These are phyloP conservation scores for Euphorbia pulcherrima DNA, from an alignment of 345 rosid genomes.

Conservation along the genomic window DNA sequence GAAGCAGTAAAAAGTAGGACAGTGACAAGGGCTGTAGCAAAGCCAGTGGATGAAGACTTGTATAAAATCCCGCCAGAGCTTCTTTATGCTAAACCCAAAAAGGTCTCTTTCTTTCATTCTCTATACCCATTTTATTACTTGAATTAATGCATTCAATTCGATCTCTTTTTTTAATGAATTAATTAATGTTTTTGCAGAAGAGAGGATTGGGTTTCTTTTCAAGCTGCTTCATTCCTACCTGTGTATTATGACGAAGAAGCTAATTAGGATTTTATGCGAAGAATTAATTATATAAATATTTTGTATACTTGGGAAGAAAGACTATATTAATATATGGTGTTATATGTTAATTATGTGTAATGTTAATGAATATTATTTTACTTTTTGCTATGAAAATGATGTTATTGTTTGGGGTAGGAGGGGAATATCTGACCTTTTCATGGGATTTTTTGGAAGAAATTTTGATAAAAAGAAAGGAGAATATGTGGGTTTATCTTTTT, in stretches of 20 bases:
- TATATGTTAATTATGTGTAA: too few relatives aligned
- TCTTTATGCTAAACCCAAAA: slow-evolving; percentile 54
- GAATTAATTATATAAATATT: too few relatives aligned
- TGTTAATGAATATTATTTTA: too few relatives aligned
- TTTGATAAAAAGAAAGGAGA: not conserved
- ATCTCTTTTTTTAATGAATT: too few relatives aligned
- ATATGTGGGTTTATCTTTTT: too few relatives aligned
- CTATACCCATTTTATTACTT: not conserved
- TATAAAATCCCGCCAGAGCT: slow-evolving; percentile 78
- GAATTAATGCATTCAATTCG: not conserved
- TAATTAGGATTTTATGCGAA: too few relatives aligned
- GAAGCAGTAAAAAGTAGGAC: slow-evolving; percentile 17
- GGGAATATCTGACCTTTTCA: not conserved
- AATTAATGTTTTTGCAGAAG: slow-evolving; percentile 45
- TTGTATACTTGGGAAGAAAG: too few relatives aligned
- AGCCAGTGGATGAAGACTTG: slow-evolving; percentile 87
- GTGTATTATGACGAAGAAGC: slow-evolving; percentile 17
- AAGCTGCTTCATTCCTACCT: slow-evolving; percentile 68
- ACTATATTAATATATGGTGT: too few relatives aligned
- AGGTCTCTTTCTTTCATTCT: slow-evolving; percentile 24
- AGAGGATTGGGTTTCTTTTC: slow-evolving; percentile 67
- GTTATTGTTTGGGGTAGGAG: not conserved
- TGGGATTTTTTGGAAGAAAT: slow-evolving; percentile 1
- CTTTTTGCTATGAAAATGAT: not conserved
- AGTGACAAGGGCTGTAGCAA: slow-evolving; percentile 39